Percentiles rank a stretch among this genome's conserved stretches.
phyloP scores from a whole-genome alignment of 371 early-diverging fungal species.

The Chytridiales sp. region DNA sequence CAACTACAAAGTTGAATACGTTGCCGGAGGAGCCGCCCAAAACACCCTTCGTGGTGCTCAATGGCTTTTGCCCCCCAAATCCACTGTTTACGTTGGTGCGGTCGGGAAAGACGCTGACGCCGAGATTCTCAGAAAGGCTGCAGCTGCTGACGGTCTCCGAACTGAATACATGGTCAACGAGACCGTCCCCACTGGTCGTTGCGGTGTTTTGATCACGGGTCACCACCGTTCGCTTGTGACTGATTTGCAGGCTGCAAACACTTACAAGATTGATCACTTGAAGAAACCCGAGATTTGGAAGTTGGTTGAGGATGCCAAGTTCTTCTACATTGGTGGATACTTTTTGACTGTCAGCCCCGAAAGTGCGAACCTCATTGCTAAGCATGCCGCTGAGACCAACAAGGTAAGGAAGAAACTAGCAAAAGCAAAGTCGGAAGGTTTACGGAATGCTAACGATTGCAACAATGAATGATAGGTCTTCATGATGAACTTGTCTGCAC shows the following conservation, averaged over 20 bases:
- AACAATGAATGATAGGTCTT: constrained; percentile 54
- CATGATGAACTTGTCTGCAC: constrained; percentile 92
- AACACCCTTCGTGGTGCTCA: constrained; percentile 84
- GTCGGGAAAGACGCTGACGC: constrained; percentile 85
- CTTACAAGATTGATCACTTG: constrained; percentile 74
- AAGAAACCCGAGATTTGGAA: constrained; percentile 77
- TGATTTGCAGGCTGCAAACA: constrained; percentile 91
- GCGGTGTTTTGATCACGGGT: constrained; percentile 92
- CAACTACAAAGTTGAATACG: constrained; percentile 71
- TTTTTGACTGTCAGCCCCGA: constrained; percentile 86
- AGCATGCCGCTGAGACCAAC: constrained; percentile 78
- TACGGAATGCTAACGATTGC: no score
- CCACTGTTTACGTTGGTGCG: constrained; percentile 87
- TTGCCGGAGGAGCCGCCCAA: constrained; percentile 96
- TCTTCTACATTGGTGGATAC: constrained; percentile 90
- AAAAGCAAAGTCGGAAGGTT: no score
- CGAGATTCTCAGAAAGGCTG: constrained; percentile 69
- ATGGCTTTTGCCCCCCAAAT: constrained; percentile 81
- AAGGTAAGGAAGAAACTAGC: constrained; percentile 55
- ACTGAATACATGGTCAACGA: constrained; percentile 80
- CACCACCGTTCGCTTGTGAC: constrained; percentile 86
- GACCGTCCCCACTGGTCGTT: constrained; percentile 84
- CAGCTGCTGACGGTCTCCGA: constrained; percentile 79
- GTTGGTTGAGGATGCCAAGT: constrained; percentile 81
- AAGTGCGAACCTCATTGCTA: constrained; percentile 77